These are phyloP conservation scores for Termitomyces sp. DNA, from an alignment of 768 basidiomycete genomes.

Conservation along the genomic window DNA sequence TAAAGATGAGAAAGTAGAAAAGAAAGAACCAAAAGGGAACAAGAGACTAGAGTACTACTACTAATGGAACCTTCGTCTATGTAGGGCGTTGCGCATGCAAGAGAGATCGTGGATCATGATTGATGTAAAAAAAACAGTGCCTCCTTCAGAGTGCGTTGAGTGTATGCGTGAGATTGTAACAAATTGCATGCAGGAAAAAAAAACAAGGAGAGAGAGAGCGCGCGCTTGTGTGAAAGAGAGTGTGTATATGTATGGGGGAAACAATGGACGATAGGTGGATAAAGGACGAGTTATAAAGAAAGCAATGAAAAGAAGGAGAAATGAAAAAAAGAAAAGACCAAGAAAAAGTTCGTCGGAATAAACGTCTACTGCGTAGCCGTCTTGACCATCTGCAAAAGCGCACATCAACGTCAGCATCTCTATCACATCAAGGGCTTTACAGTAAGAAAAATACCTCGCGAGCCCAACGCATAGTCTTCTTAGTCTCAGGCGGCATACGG, in stretches of 20 bases:
- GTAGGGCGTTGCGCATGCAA: constrained; percentile 56
- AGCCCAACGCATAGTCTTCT: constrained; percentile 90
- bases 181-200: constrained; percentile 44
- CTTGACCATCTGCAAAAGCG: constrained; percentile 61
- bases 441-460: constrained; percentile 59
- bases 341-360: constrained; percentile 11
- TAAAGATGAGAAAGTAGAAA: not conserved
- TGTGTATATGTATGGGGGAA: not conserved
- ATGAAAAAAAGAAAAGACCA: constrained; percentile 17
- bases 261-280: not conserved
- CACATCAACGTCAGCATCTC: not conserved
- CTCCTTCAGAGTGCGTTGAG: constrained; percentile 66
- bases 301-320: not conserved
- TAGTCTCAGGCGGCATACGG: constrained; percentile 71
- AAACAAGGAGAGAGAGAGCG: constrained; percentile 4
- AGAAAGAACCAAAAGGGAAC: constrained; percentile 5
- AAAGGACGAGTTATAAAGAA: constrained; percentile 10
- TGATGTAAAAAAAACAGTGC: constrained; percentile 39
- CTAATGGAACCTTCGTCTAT: constrained; percentile 32
- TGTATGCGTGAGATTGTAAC: constrained; percentile 27
- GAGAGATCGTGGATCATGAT: constrained; percentile 28
- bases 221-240: not conserved
- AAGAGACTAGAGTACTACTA: constrained; percentile 12
- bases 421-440: not conserved
- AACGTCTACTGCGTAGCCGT: constrained; percentile 64